Evolutionary conservation across 306 rosid species (phyloP), one percentile per base, ranked within the genome.

Genomic region (Cyamopsis tetragonoloba): DNA sequence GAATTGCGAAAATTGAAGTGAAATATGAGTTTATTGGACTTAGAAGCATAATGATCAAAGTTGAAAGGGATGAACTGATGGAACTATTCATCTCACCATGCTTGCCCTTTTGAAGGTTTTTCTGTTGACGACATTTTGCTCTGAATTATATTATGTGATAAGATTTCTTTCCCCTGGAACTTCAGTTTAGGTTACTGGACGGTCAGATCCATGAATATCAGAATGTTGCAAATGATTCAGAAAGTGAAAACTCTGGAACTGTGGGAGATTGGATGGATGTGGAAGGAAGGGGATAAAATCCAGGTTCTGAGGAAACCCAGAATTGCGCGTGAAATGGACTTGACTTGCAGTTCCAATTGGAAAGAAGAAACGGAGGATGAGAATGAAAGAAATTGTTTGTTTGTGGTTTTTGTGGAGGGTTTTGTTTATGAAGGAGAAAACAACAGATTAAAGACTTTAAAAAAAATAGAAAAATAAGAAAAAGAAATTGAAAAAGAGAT

Each of bases 51-150:
- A 18, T 37, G 26, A 37, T 64, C 14, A 20, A 18, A 42, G 9
- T 31, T 30, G 2, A 18, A 62, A 69, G 59, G 32, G n/a, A 35
- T n/a, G 37, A 17, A 43, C 51, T 31, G n/a, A 35, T n/a, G 37
- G n/a, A 43, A 46, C 0, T 61, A 59, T 9, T 71, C 1, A 6
- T 72, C 86, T 84, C 12, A 91, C 99, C 99, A 93, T 35, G 99
- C 99, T 82, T 93, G 99, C 24, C 96, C 96, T 71, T 86, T 93
- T 71, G 96, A 75, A 31, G 82, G 80, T 18, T 93, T 88, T 78
- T 83, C 85, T 11, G 81, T 38, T 4, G 81, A 74, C 13, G 89
- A 85, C 89, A 88, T 86, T 84, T 65, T 77, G 78, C 62, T 70
- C 51, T 38, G 70, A 70, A 44, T 57, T 53, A 62, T 62, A 2